Evolutionary conservation across 208 protist genomes (phyloP).

Genomic region (Wallacemonas rigidus): DNA sequence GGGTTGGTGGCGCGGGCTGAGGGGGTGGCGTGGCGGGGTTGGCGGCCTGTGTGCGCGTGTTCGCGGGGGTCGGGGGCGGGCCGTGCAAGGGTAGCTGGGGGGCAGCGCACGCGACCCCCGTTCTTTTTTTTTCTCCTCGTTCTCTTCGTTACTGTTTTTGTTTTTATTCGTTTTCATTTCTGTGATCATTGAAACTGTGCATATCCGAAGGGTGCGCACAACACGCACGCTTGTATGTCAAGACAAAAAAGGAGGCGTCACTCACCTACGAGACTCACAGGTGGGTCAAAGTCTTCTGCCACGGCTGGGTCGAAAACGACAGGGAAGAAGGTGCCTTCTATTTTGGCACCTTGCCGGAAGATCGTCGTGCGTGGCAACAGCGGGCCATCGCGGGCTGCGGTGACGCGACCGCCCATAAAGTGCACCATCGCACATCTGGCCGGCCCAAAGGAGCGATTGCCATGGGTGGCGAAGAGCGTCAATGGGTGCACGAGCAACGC

Average conservation of each 20-base stretch:
- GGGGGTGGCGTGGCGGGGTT: not conserved
- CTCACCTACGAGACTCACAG: not conserved
- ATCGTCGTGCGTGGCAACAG: constrained; percentile 76
- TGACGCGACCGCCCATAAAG: constrained; percentile 70
- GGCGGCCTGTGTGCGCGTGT: not conserved
- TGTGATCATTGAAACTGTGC: too few species aligned
- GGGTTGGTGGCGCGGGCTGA: too few species aligned
- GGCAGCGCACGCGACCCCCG: not conserved
- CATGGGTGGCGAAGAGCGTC: constrained; percentile 78
- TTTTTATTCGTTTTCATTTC: too few species aligned
- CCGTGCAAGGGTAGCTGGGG: not conserved
- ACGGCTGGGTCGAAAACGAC: constrained; percentile 84
- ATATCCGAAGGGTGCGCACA: not conserved
- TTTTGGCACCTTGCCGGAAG: constrained; percentile 57
- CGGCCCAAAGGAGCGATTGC: constrained; percentile 68
- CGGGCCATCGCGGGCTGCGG: constrained; percentile 54
- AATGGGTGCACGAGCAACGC: constrained; percentile 81
- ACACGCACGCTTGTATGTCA: not conserved
- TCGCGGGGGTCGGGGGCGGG: not conserved
- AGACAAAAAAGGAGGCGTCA: not conserved
- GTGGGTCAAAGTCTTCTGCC: constrained; percentile 46
- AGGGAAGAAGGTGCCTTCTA: constrained; percentile 75
- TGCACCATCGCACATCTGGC: constrained; percentile 71
- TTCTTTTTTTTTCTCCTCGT: not conserved
- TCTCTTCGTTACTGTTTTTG: too few species aligned